Percentiles rank a stretch among this genome's conserved stretches.
phyloP scores from a whole-genome alignment of 768 basidiomycete genomes.

The Mycena capillaripes region DNA sequence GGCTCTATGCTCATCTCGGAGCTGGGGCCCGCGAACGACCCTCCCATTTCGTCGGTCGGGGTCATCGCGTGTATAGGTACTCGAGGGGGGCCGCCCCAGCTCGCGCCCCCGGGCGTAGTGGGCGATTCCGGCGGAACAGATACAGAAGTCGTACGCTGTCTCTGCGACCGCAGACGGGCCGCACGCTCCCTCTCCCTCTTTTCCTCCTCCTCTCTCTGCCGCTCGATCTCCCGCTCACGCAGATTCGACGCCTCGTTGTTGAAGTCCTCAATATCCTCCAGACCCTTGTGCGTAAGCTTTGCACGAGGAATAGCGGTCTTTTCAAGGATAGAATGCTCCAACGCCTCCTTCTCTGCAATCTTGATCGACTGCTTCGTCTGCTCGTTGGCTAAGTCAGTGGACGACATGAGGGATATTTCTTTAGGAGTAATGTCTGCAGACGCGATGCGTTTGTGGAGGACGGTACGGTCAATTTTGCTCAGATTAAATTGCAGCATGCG shows the following conservation, averaged over 20 bases:
- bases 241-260: slow-evolving; percentile 54
- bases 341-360: slow-evolving; percentile 83
- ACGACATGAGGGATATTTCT: slow-evolving; percentile 87
- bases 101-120: slow-evolving; percentile 56
- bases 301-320: slow-evolving; percentile 75
- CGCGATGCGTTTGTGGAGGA: slow-evolving; percentile 85
- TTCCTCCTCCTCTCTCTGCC: slow-evolving; percentile 76
- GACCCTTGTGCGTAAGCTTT: slow-evolving; percentile 94
- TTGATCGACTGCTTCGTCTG: slow-evolving; percentile 88
- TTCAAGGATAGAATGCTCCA: slow-evolving; percentile 88
- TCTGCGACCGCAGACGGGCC: slow-evolving; percentile 65
- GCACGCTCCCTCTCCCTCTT: slow-evolving; percentile 78
- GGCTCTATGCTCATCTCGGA: slow-evolving; percentile 58
- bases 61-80: slow-evolving; percentile 61
- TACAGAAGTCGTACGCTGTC: slow-evolving; percentile 66
- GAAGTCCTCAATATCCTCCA: slow-evolving; percentile 90
- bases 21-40: slow-evolving; percentile 41
- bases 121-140: slow-evolving; percentile 86
- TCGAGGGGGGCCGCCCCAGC: slow-evolving; percentile 77
- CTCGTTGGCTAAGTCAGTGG: slow-evolving; percentile 91
- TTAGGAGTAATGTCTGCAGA: slow-evolving; percentile 74
- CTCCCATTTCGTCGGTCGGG: slow-evolving; percentile 41
- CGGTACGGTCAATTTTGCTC: slow-evolving; percentile 83
- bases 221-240: slow-evolving; percentile 70
- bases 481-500: slow-evolving; percentile 92